Percentiles rank a stretch among this genome's conserved stretches.
Conservation (phyloP, 2,329 filamentous ascomycete species). For the Metarhizium rileyi region DNA sequence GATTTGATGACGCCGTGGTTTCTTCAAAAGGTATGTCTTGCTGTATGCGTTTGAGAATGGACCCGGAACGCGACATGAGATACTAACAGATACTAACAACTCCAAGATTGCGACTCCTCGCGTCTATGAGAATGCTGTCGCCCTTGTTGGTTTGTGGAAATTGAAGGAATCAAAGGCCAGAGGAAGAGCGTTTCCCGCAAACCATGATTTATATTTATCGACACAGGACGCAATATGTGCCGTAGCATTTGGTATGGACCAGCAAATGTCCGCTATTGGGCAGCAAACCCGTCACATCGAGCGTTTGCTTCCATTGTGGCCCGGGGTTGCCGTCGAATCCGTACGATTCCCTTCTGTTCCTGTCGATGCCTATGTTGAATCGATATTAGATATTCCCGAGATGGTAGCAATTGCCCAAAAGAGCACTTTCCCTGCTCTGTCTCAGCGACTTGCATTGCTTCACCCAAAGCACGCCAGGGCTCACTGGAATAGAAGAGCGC, state of each 20-base stretch:
- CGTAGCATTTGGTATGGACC: slow-evolving; percentile 22
- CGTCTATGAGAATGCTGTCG: slow-evolving; percentile 21
- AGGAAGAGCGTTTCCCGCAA: slow-evolving; percentile 21
- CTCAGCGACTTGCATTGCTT: slow-evolving; percentile 15
- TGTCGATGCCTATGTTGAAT: slow-evolving; percentile 12
- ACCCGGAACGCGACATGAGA: neutral
- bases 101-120: slow-evolving; percentile 24
- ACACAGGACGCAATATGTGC: slow-evolving; percentile 27
- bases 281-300: slow-evolving; percentile 9
- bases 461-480: slow-evolving; percentile 16
- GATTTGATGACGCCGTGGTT: slow-evolving; percentile 29
- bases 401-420: slow-evolving; percentile 16
- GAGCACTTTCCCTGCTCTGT: slow-evolving; percentile 12
- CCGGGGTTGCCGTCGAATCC: neutral
- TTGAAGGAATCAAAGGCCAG: slow-evolving; percentile 19
- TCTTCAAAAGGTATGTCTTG: slow-evolving; percentile 16
- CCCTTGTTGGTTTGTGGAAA: slow-evolving; percentile 24
- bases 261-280: slow-evolving; percentile 10
- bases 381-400: slow-evolving; percentile 15
- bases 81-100: neutral
- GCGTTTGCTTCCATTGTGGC: neutral
- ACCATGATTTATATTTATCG: slow-evolving; percentile 21
- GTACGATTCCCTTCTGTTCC: slow-evolving; percentile 10
- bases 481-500: slow-evolving; percentile 13
- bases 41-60: neutral